These are phyloP conservation scores for Beauveria sp. DNA, from an alignment of 2,329 filamentous ascomycete genomes.

Conservation along the genomic window DNA sequence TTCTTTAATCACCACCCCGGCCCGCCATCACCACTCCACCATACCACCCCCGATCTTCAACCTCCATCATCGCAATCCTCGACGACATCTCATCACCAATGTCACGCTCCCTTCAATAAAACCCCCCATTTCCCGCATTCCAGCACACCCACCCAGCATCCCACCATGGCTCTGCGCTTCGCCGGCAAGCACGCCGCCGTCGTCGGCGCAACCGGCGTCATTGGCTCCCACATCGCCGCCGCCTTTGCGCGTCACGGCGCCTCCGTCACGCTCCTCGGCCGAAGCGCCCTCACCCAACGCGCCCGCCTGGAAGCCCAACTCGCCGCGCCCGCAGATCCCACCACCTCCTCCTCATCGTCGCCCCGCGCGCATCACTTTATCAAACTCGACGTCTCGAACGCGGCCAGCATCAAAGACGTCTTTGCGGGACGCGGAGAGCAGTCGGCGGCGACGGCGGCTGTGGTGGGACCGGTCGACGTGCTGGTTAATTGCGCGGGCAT, in stretches of 20 bases:
- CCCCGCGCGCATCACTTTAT: slow-evolving; percentile 27
- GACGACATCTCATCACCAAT: no score
- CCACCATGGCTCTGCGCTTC: slow-evolving; percentile 27
- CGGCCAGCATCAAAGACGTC: slow-evolving; percentile 22
- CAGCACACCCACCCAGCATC: slow-evolving; percentile 44
- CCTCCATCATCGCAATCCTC: no score
- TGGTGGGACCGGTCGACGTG: slow-evolving; percentile 39
- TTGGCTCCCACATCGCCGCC: slow-evolving; percentile 59
- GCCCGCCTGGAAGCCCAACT: slow-evolving; percentile 30
- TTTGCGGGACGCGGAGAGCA: slow-evolving; percentile 16
- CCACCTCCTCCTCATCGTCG: neutral
- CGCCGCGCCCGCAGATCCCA: slow-evolving; percentile 14
- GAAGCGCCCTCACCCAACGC: slow-evolving; percentile 39
- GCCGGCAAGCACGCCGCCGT: slow-evolving; percentile 49
- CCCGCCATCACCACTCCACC: no score
- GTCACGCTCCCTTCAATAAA: neutral
- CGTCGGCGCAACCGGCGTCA: slow-evolving; percentile 63
- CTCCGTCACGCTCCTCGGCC: slow-evolving; percentile 52
- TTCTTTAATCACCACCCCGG: no score
- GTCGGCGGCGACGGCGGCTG: neutral
- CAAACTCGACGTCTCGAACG: slow-evolving; percentile 24
- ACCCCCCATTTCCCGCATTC: neutral
- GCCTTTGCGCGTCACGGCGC: slow-evolving; percentile 58
- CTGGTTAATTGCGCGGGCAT: slow-evolving; percentile 78
- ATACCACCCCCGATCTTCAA: no score